A percentile compares a stretch with the other conserved stretches of the same genome.
These are phyloP conservation scores for Butyriboletus appendiculatus DNA, from an alignment of 1,284 basidiomycete species.

Conservation along the genomic window DNA sequence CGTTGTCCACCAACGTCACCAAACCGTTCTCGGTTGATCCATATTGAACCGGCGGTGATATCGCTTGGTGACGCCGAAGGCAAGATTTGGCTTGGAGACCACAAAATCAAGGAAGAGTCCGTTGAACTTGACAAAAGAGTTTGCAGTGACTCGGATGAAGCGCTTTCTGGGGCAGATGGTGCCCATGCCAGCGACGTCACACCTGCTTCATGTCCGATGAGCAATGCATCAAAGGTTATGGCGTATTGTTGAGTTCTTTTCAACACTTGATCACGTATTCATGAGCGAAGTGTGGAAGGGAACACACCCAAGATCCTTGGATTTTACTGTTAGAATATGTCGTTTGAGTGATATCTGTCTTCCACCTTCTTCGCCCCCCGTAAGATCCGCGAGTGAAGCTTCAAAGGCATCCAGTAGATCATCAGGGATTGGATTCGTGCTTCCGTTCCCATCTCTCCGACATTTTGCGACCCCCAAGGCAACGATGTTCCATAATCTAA, in stretches of 20 bases:
- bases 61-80: slow-evolving; percentile 36
- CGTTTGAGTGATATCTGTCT: slow-evolving; percentile 84
- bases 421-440: slow-evolving; percentile 46
- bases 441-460: slow-evolving; percentile 10
- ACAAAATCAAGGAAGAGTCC: slow-evolving; percentile 91
- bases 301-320: slow-evolving; percentile 47
- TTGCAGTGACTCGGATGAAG: slow-evolving; percentile 35
- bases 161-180: slow-evolving; percentile 35
- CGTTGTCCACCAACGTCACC: slow-evolving; percentile 90
- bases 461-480: slow-evolving; percentile 31
- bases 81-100: slow-evolving; percentile 71
- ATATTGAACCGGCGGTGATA: slow-evolving; percentile 59
- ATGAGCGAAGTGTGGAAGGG: background rate
- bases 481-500: slow-evolving; percentile 86
- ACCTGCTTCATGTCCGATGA: slow-evolving; percentile 90
- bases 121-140: slow-evolving; percentile 86
- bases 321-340: slow-evolving; percentile 71
- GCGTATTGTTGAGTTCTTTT: slow-evolving; percentile 63
- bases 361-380: slow-evolving; percentile 69
- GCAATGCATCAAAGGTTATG: slow-evolving; percentile 87
- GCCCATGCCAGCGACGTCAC: slow-evolving; percentile 88
- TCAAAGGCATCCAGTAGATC: slow-evolving; percentile 89
- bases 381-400: slow-evolving; percentile 66
- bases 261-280: slow-evolving; percentile 3
- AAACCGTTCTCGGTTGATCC: slow-evolving; percentile 89